Evolutionary conservation across 345 rosid species (phyloP).

Genomic region (Eucalyptus shirleyi): DNA sequence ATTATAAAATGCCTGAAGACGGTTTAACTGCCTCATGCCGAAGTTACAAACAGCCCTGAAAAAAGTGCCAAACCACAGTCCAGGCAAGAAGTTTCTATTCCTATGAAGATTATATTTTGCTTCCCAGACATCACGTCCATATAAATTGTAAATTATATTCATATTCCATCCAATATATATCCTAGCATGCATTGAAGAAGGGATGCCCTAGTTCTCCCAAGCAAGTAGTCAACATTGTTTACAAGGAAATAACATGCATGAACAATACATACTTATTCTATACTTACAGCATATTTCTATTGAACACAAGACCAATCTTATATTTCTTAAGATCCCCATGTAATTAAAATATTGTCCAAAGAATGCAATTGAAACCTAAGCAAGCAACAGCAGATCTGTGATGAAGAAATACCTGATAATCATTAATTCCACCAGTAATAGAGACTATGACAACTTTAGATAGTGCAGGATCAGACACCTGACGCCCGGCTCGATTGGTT

Average conservation of each 20-base stretch:
- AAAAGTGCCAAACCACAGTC: not conserved
- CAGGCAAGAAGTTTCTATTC: not conserved
- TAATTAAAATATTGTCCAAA: not conserved
- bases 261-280: not conserved
- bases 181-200: not conserved
- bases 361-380: not conserved
- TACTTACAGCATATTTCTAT: not conserved
- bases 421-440: slow-evolving; percentile 84
- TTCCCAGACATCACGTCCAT: not conserved
- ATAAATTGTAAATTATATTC: not conserved
- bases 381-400: not conserved
- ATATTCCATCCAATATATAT: not conserved
- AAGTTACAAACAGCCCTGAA: not conserved
- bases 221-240: not conserved
- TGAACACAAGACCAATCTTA: not conserved
- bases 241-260: not conserved
- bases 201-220: not conserved
- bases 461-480: slow-evolving; percentile 46
- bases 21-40: not conserved
- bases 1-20: not conserved
- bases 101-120: not conserved
- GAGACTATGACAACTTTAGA: slow-evolving; percentile 77
- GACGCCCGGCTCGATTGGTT: slow-evolving; percentile 33
- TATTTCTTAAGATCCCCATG: not conserved
- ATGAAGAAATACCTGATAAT: slow-evolving; percentile 60